Evolutionary conservation across 768 basidiomycete genomes (phyloP), one percentile per base, ranked within the genome.

Genomic region (Phaeotremella skinneri): DNA sequence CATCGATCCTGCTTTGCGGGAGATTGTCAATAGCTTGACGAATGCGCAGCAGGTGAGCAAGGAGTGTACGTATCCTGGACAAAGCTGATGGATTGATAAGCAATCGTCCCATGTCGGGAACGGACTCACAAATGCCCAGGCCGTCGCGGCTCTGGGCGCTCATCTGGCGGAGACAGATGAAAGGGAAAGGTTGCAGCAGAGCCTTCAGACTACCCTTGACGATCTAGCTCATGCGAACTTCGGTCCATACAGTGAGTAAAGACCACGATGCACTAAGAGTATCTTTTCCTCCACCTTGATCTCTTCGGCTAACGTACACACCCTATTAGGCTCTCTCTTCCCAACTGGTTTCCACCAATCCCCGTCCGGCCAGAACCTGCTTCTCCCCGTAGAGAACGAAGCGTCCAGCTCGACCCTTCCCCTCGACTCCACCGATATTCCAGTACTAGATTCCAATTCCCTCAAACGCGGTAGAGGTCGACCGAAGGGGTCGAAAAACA

Each of bases 401-500:
- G 20, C 49, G 17, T 31, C 56, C 31, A 14, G 23, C 47, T 42
- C 6, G 14, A 21, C 52, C 16, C 9, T 50, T 16, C 48, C 13
- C 13, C 43, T 52, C 16, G 5, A 4, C 49, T 16, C 17, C n/a
- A n/a, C n/a, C 45, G 37, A 51, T 21, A 37, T 52, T 34, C 30
- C 29, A 29, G 43, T 14, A 7, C 43, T 45, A 7, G 43, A 45
- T 45, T 23, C 11, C 13, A 45, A 45, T 23, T 23, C 83, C 41
- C 67, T 73, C 61, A 92, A 90, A 80, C 42, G 64, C 26, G 60
- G 64, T 14, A 83, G 91, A 48, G 91, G 91, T 54, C 85, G 91
- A 65, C 91, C 91, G 61, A 90, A 87, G 77, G 91, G 91, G 68
- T 89, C 88, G 78, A 92, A 89, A 80, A 85, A 85, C 78, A 85